These are phyloP conservation scores for Oryza officinalis DNA, from an alignment of 176 grass and related monocot genomes.

Conservation along the genomic window DNA sequence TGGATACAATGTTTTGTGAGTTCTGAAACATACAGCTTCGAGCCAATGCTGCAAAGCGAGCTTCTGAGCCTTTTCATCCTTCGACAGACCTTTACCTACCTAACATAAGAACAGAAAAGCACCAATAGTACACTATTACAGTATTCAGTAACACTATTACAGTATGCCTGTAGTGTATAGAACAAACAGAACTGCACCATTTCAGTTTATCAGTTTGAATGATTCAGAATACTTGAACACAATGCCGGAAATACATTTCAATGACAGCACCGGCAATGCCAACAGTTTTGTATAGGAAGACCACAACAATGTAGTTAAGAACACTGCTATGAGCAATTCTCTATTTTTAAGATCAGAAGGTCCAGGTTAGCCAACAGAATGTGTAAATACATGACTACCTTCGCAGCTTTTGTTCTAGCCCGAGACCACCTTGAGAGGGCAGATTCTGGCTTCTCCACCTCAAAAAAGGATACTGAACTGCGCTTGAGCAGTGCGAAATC, in stretches of 20 bases:
- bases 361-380: not conserved
- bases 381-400: constrained; percentile 46
- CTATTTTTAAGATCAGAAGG: constrained; percentile 4
- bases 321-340: not conserved
- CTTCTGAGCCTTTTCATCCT: constrained; percentile 92
- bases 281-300: not conserved
- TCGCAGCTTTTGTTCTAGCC: constrained; percentile 75
- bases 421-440: constrained; percentile 82
- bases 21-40: constrained; percentile 67
- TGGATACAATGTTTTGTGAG: not conserved
- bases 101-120: constrained; percentile 32
- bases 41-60: constrained; percentile 96
- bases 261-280: not conserved
- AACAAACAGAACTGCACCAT: not conserved
- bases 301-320: not conserved
- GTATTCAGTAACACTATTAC: not conserved
- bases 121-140: constrained; percentile 5
- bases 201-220: not conserved
- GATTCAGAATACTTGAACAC: not conserved
- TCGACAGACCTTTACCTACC: constrained; percentile 89
- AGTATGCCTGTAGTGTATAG: not conserved
- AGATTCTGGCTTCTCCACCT: constrained; percentile 69
- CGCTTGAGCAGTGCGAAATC: constrained; percentile 83
- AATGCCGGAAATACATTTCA: not conserved
- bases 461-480: constrained; percentile 84